Base-by-base conservation (phyloP, 2,329 filamentous ascomycete genomes). In the Xylaria arbuscula region DNA sequence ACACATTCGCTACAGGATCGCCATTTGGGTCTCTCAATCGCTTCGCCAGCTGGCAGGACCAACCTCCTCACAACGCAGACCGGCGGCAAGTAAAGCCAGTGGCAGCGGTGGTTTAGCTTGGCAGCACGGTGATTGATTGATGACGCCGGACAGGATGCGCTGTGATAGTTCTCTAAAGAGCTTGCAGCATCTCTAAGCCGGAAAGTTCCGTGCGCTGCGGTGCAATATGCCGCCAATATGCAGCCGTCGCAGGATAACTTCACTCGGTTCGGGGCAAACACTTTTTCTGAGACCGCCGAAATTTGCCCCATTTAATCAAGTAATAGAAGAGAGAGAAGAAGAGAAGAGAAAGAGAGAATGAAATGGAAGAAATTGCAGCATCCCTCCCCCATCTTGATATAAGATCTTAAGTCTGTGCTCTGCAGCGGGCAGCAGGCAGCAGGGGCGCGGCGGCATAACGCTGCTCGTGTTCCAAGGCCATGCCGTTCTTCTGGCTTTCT, bases 381-480 rank as follows among this genome's bases (percentile, higher is more conserved):
- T 78, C 75, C 87, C 84, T 2, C 81, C 75, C 1, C n/a, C 88
- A 76, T 10, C 75, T 74, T 2, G 85, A 85, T 3, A 88, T 76
- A 0, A 78, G 76, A 0, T 82, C 1, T 83, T 79, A 0, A 59
- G 83, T 82, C 0, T 0, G 83, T 83, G 1, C 79, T 82, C 40
- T 82, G 83, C 0, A 89, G 47, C 54, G 53, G 42, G 38, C 55
- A 57, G 38, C 38, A 34, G 28, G 50, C 42, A 47, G 42, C 5
- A 17, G 4, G n/a, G 55, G 22, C 53, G 32, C 45, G 32, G 13
- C 0, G 87, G 84, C 24, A 87, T 85, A 0, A 84, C 85, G 38
- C 87, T 86, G 0, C 79, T 82, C 3, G 75, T 74, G 70, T 85
- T 87, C 86, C 86, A 88, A 84, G 72, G 1, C 85, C 86, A n/a